These are phyloP conservation scores for Bryum argenteum DNA, from an alignment of 225 moss, liverwort and hornwort genomes.

Conservation along the genomic window DNA sequence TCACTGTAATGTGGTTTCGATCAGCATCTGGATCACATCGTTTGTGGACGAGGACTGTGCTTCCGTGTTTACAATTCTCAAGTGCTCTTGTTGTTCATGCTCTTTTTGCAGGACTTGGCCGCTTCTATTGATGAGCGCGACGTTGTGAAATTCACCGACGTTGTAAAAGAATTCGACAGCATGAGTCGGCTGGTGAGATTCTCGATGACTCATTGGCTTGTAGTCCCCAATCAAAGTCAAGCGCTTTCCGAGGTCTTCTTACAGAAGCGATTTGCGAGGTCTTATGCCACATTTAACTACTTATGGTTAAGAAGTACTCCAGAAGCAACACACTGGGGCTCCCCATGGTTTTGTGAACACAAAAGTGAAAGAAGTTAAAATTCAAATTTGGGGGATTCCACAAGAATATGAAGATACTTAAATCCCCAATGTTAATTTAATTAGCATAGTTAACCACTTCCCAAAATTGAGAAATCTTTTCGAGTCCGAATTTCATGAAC, in stretches of 20 bases:
- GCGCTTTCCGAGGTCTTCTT: not conserved
- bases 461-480: too few species aligned
- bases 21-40: slow-evolving; percentile 1
- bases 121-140: slow-evolving; percentile 76
- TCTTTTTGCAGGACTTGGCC: slow-evolving; percentile 60
- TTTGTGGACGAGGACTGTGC: not conserved
- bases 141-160: slow-evolving; percentile 84
- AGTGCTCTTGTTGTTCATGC: slow-evolving; percentile 3
- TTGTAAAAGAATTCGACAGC: slow-evolving; percentile 87
- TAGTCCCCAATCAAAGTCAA: not conserved
- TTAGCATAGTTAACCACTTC: too few species aligned
- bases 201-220: slow-evolving; percentile 17
- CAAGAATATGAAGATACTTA: too few species aligned
- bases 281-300: too few species aligned
- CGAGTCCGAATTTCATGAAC: too few species aligned
- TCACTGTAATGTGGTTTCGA: slow-evolving; percentile 11
- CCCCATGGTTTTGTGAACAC: too few species aligned
- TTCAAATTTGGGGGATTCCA: too few species aligned
- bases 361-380: too few species aligned
- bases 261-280: not conserved
- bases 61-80: slow-evolving; percentile 18
- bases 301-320: too few species aligned
- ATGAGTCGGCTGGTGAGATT: slow-evolving; percentile 87
- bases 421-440: too few species aligned
- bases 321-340: too few species aligned